These are phyloP conservation scores for Brassica incana DNA, from an alignment of 345 rosid species.

Conservation along the genomic window DNA sequence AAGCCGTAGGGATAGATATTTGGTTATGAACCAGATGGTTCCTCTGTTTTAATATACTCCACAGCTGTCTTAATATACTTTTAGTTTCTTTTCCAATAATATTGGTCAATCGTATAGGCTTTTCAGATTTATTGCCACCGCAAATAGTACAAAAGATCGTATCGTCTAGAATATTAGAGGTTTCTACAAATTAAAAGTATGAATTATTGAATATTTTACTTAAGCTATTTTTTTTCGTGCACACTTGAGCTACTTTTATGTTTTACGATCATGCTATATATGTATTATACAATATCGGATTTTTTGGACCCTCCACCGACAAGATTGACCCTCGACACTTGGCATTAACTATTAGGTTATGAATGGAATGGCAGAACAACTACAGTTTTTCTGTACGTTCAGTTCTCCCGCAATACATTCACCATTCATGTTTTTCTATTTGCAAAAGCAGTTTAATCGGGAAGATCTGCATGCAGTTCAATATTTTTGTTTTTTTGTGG, in stretches of 20 bases:
- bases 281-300: neutral
- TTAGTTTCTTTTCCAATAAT: neutral
- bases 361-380: too few species aligned
- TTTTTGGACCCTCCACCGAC: constrained; percentile 26
- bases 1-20: too few species aligned
- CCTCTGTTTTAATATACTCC: neutral
- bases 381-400: too few species aligned
- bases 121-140: constrained; percentile 27
- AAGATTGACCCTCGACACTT: neutral
- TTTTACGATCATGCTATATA: neutral
- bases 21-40: too few species aligned
- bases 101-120: constrained; percentile 19
- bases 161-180: neutral
- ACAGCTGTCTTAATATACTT: constrained; percentile 27
- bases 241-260: too few species aligned
- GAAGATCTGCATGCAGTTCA: too few species aligned
- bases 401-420: too few species aligned
- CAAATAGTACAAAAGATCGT: neutral
- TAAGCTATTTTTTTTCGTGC: too few species aligned
- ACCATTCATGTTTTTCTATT: too few species aligned
- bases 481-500: too few species aligned
- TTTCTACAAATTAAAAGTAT: neutral
- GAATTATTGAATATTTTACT: constrained; percentile 1
- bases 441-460: too few species aligned
- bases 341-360: neutral